Percentiles rank a stretch among this genome's conserved stretches.
Evolutionary conservation across 768 basidiomycete genomes (phyloP).

Genomic region (Lepiota venenata): DNA sequence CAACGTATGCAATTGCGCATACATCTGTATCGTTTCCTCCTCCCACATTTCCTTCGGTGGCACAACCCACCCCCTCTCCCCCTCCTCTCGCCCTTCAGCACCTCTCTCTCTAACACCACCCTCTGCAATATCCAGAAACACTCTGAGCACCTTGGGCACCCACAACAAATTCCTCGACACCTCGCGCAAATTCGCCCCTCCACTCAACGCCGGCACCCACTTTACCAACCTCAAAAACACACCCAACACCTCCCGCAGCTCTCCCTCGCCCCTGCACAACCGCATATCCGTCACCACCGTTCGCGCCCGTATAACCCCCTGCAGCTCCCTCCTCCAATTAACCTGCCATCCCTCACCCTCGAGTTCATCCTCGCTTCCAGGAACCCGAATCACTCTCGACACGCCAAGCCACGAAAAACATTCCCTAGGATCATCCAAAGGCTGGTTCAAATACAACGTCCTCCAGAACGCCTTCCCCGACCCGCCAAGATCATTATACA

Average conservation of each 20-base stretch:
- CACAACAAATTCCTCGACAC: constrained; percentile 52
- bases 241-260: constrained; percentile 37
- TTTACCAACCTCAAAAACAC: constrained; percentile 51
- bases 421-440: constrained; percentile 61
- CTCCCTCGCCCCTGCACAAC: constrained; percentile 33
- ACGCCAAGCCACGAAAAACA: constrained; percentile 31
- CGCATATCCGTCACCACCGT: constrained; percentile 36
- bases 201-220: constrained; percentile 35
- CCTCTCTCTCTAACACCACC: constrained; percentile 9
- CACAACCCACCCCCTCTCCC: not conserved
- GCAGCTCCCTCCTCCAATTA: constrained; percentile 53
- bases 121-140: constrained; percentile 40
- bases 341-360: constrained; percentile 29
- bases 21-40: constrained; percentile 28
- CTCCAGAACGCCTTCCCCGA: constrained; percentile 56
- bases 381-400: not conserved
- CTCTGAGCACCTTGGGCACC: constrained; percentile 40
- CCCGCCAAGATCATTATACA: not conserved
- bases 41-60: not conserved
- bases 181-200: constrained; percentile 18
- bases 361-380: constrained; percentile 21
- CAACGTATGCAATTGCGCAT: constrained; percentile 50
- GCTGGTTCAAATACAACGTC: constrained; percentile 55
- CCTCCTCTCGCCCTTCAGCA: constrained; percentile 27
- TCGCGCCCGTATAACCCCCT: constrained; percentile 52